Conservation (phyloP, 192 early-diverging fungal species). For the Pilaira anomala region DNA sequence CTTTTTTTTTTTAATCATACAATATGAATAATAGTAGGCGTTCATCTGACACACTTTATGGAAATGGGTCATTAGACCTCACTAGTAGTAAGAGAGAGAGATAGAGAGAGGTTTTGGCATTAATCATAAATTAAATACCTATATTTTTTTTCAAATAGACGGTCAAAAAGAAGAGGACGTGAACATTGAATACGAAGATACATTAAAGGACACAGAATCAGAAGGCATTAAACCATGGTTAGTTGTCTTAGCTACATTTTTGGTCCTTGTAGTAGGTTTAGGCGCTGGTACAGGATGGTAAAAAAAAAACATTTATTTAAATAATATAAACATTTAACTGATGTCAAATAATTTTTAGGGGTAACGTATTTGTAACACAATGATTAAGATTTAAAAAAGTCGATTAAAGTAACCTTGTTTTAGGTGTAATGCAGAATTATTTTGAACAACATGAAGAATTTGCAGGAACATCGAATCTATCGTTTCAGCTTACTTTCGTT, state of each 20-base stretch:
- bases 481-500: constrained; percentile 23
- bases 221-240: constrained; percentile 15
- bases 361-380: neutral
- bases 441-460: constrained; percentile 8
- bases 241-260: constrained; percentile 18
- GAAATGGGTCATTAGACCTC: too few relatives aligned
- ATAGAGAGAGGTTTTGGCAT: too few relatives aligned
- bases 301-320: neutral
- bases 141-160: too few relatives aligned
- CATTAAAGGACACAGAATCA: too few relatives aligned
- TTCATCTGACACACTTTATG: too few relatives aligned
- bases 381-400: neutral
- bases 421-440: constrained; percentile 32
- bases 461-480: neutral
- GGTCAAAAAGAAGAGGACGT: too few relatives aligned
- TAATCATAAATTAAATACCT: too few relatives aligned
- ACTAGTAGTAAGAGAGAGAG: too few relatives aligned
- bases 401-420: neutral
- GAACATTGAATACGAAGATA: too few relatives aligned
- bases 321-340: neutral
- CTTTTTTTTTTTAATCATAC: too few relatives aligned
- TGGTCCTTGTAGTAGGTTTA: constrained; percentile 17
- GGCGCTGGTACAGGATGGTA: constrained; percentile 29
- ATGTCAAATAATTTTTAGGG: constrained; percentile 10
- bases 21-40: too few relatives aligned